These are phyloP conservation scores for Alternaria sp. DNA, from an alignment of 2,329 filamentous ascomycete genomes.

Conservation along the genomic window DNA sequence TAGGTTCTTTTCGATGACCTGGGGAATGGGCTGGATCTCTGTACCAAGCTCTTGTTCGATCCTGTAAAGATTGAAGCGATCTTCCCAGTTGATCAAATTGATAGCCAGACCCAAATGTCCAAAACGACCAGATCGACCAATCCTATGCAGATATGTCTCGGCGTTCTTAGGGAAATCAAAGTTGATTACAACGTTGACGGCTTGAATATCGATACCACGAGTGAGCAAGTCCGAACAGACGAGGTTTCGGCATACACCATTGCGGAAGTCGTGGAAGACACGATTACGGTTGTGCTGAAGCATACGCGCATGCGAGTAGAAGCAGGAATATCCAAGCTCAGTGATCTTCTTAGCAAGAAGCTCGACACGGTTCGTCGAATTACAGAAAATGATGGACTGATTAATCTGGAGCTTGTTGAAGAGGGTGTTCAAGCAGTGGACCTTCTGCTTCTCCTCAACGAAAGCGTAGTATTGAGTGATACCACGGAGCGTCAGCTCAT, in stretches of 20 bases:
- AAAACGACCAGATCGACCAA: conserved; percentile 96
- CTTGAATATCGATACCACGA: conserved; percentile 98
- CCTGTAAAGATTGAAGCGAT: conserved; percentile 98
- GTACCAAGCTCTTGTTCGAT: conserved; percentile 97
- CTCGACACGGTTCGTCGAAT: conserved; percentile 98
- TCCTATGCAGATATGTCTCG: conserved; percentile 97
- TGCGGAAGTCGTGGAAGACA: conserved; percentile 99
- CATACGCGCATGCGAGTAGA: conserved; percentile 99
- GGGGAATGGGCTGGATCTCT: conserved; percentile 96
- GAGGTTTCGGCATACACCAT: conserved; percentile 95
- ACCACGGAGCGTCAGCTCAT: conserved; percentile 95
- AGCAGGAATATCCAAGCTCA: conserved; percentile 98
- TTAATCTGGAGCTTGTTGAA: conserved; percentile 99
- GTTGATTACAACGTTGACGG: conserved; percentile 99
- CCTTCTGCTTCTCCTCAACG: conserved; percentile 98
- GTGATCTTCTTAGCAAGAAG: conserved; percentile 99
- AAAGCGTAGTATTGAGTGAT: conserved; percentile 99
- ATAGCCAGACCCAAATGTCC: conserved; percentile 97
- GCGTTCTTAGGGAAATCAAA: conserved; percentile 99
- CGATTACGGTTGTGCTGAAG: conserved; percentile 95
- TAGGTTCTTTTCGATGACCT: conserved; percentile 93
- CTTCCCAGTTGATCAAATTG: conserved; percentile 99
- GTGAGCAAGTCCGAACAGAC: conserved; percentile 98
- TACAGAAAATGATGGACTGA: conserved; percentile 99
- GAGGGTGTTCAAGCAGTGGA: conserved; percentile 97